Conservation (phyloP, 2,329 filamentous ascomycete species). For the Aureobasidium sp. region DNA sequence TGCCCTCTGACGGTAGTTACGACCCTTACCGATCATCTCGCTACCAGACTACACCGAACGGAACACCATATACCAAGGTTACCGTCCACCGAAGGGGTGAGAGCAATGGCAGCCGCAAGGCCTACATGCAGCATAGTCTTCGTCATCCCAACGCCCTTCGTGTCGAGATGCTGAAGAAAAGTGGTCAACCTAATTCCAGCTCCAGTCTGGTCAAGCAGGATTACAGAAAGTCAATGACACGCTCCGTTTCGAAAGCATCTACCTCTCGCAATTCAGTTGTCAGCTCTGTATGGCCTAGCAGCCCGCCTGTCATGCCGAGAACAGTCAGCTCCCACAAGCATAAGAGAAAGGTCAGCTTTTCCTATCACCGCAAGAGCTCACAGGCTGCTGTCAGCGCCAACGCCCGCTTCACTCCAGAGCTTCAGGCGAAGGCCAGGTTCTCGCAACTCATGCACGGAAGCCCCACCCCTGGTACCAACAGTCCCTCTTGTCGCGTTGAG, state of each 20-base stretch:
- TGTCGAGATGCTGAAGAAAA: constrained; percentile 31
- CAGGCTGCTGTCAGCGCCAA: constrained; percentile 34
- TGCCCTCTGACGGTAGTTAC: constrained; percentile 58
- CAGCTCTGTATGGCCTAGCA: constrained; percentile 43
- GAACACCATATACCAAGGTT: constrained; percentile 52
- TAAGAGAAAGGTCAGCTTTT: constrained; percentile 53
- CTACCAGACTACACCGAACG: constrained; percentile 35
- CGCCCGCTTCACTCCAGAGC: constrained; percentile 28
- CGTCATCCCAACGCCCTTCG: constrained; percentile 39
- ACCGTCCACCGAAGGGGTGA: constrained; percentile 53
- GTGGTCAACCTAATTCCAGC: constrained; percentile 26
- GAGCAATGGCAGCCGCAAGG: constrained; percentile 31
- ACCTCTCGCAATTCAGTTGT: constrained; percentile 36
- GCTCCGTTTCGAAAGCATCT: constrained; percentile 30
- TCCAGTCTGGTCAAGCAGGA: constrained; percentile 25
- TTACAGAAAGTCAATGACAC: constrained; percentile 15
- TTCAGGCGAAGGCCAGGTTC: constrained; percentile 27
- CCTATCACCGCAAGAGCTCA: constrained; percentile 45
- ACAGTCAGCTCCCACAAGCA: constrained; percentile 44
- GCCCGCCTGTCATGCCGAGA: constrained; percentile 32
- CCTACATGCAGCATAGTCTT: constrained; percentile 32
- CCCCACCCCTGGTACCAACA: constrained; percentile 20
- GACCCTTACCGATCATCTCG: constrained; percentile 75
- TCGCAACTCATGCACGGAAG: constrained; percentile 20
- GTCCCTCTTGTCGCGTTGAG: constrained; percentile 27